Evolutionary conservation across 2,329 filamentous ascomycete species (phyloP).

Genomic region (Fusarium sp.): DNA sequence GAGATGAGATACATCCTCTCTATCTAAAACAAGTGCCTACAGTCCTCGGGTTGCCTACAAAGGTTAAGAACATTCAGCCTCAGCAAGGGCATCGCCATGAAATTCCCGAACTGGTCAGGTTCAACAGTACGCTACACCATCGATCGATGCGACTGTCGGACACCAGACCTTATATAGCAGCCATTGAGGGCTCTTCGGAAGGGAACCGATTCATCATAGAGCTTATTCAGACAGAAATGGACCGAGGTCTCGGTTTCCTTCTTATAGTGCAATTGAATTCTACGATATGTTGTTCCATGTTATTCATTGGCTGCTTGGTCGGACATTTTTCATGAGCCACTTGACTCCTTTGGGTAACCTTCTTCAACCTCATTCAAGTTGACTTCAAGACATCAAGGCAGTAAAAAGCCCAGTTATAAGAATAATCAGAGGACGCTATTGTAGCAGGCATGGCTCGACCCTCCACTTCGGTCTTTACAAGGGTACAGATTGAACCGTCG

Average conservation of each 20-base stretch:
- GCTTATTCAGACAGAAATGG: neutral
- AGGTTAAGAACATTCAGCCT: neutral
- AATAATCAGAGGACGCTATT: neutral
- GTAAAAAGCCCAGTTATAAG: neutral
- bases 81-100: neutral
- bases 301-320: neutral
- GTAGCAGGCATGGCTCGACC: neutral
- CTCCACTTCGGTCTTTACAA: neutral
- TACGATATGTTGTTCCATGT: neutral
- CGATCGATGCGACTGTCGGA: neutral
- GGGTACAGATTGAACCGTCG: neutral
- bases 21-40: neutral
- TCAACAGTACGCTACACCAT: neutral
- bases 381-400: neutral
- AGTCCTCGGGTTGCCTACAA: slow-evolving; percentile 6
- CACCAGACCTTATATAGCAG: neutral
- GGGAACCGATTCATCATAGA: neutral
- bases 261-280: neutral
- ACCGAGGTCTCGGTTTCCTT: neutral
- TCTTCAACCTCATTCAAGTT: neutral
- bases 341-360: neutral
- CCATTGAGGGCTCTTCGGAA: neutral
- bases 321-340: neutral
- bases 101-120: neutral
- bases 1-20: neutral